phyloP scores from a whole-genome alignment of 805 yeast genomes.

The Sugiyamaella floridensis region DNA sequence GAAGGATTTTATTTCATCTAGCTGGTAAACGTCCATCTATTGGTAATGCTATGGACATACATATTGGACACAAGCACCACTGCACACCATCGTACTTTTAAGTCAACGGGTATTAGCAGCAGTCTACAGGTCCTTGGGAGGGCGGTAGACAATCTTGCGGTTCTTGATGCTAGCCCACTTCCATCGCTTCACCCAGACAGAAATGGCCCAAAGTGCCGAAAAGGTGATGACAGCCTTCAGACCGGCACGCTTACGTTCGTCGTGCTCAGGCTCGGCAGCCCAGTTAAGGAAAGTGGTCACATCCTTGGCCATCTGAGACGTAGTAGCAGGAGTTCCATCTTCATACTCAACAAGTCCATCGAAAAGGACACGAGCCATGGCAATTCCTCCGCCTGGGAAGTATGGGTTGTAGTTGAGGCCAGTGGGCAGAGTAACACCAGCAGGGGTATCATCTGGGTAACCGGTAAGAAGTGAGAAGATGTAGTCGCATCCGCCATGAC shows the following conservation, averaged over 20 bases:
- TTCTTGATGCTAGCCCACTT: conserved; percentile 95
- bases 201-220: conserved; percentile 69
- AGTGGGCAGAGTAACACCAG: conserved; percentile 87
- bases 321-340: conserved; percentile 97
- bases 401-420: conserved; percentile 98
- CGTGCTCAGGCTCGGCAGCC: conserved; percentile 98
- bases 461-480: conserved; percentile 93
- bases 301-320: conserved; percentile 99
- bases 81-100: not conserved
- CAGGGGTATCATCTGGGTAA: conserved; percentile 98
- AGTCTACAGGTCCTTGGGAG: conserved; percentile 58
- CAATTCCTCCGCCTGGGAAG: conserved; percentile 99
- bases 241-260: conserved; percentile 95
- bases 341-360: conserved; percentile 97
- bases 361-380: conserved; percentile 97
- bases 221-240: conserved; percentile 79
- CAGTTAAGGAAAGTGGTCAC: conserved; percentile 93
- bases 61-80: not conserved
- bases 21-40: not conserved
- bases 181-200: conserved; percentile 93
- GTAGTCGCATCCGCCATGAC: conserved; percentile 97
- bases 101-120: not conserved
- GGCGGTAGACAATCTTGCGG: conserved; percentile 88
- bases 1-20: too few species aligned
- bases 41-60: not conserved